These are phyloP conservation scores for Trametes coccinea DNA, from an alignment of 768 basidiomycete species.

Conservation along the genomic window DNA sequence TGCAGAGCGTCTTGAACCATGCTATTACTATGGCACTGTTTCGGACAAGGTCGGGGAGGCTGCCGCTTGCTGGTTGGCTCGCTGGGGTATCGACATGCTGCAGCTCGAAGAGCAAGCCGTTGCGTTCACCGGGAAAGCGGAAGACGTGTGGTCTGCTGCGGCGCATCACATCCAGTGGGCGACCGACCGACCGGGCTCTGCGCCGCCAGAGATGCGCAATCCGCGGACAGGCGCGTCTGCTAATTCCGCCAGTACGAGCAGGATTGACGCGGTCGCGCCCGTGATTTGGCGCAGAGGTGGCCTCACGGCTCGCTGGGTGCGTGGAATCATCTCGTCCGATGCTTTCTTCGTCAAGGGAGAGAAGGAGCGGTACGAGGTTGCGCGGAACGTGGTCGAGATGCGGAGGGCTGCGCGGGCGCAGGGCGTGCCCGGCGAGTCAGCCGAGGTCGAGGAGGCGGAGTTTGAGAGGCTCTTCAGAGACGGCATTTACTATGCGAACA, in stretches of 20 bases:
- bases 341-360: conserved; percentile 79
- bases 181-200: conserved; percentile 17
- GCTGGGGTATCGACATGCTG: conserved; percentile 84
- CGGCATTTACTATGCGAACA: conserved; percentile 84
- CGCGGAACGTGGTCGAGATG: conserved; percentile 73
- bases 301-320: conserved; percentile 69
- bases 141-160: conserved; percentile 1
- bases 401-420: conserved; percentile 44
- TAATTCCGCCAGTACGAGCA: not conserved
- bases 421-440: conserved; percentile 36
- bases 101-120: not conserved
- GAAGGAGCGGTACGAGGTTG: conserved; percentile 77
- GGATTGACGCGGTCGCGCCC: conserved; percentile 37
- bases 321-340: conserved; percentile 74
- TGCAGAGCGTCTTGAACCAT: conserved; percentile 30
- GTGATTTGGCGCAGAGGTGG: conserved; percentile 77
- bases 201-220: conserved; percentile 12
- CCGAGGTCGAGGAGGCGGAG: conserved; percentile 65
- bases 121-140: too few relatives aligned
- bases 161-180: not conserved
- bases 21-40: conserved; percentile 81
- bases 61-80: conserved; percentile 80
- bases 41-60: conserved; percentile 93
- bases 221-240: conserved; percentile 4
- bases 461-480: conserved; percentile 70